These are phyloP conservation scores for Neoboletus subvelutipes DNA, from an alignment of 768 basidiomycete species.

Conservation along the genomic window DNA sequence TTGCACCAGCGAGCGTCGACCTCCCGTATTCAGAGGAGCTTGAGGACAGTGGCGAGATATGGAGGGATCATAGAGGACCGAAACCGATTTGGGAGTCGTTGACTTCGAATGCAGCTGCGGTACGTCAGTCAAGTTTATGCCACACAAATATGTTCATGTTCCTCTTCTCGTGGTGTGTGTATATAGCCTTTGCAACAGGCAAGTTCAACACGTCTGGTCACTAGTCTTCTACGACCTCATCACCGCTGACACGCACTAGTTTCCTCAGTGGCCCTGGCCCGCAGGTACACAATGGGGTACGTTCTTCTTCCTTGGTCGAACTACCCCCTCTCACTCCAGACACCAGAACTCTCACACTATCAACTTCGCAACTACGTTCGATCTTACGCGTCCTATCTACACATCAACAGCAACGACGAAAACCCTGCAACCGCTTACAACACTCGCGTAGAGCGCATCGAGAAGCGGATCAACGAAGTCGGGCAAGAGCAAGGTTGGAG, in stretches of 20 bases:
- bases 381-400: slow-evolving; percentile 15
- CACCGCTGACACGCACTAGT: not conserved
- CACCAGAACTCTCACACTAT: slow-evolving; percentile 33
- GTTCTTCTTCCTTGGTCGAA: not conserved
- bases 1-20: not conserved
- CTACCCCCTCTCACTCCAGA: not conserved
- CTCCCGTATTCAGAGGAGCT: slow-evolving; percentile 6
- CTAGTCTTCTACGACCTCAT: not conserved
- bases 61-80: not conserved
- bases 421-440: slow-evolving; percentile 42
- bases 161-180: not conserved
- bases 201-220: not conserved
- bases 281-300: slow-evolving; percentile 14
- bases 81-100: slow-evolving; percentile 10
- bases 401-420: slow-evolving; percentile 33
- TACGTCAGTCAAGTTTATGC: not conserved
- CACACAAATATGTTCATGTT: not conserved
- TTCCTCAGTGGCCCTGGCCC: slow-evolving; percentile 20
- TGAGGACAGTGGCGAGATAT: slow-evolving; percentile 5
- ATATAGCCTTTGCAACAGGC: slow-evolving; percentile 9
- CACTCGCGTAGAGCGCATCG: slow-evolving; percentile 47
- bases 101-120: slow-evolving; percentile 9
- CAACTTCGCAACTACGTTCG: slow-evolving; percentile 35
- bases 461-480: slow-evolving; percentile 35
- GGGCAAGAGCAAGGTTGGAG: slow-evolving; percentile 13